Evolutionary conservation across 176 grass and related monocot genomes (phyloP).

Genomic region (Hsuehochloa calcarea): DNA sequence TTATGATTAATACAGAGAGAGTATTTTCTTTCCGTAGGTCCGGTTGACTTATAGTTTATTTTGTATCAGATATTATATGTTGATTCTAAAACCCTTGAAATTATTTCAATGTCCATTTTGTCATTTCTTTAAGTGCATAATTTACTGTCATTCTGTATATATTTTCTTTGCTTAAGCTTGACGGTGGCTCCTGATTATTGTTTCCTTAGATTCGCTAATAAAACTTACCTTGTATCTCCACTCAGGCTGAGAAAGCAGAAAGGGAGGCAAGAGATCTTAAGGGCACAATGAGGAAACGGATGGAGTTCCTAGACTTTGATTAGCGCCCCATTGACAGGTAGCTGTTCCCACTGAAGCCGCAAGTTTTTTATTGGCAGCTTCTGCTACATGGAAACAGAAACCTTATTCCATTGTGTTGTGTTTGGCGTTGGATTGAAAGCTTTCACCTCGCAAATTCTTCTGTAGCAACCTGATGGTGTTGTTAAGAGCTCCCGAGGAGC

Average conservation of each 20-base stretch:
- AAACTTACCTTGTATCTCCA: background rate
- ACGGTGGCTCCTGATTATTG: background rate
- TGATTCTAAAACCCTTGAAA: background rate
- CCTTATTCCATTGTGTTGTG: background rate
- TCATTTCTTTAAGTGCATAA: background rate
- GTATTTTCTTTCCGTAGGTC: background rate
- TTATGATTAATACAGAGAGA: background rate
- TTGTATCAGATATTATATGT: background rate
- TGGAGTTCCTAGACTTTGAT: conserved; percentile 93
- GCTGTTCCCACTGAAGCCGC: conserved; percentile 32
- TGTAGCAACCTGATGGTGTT: background rate
- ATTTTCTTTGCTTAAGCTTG: background rate
- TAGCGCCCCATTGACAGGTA: conserved; percentile 21
- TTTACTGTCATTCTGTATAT: background rate
- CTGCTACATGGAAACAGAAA: conserved; percentile 29
- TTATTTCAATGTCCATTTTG: background rate
- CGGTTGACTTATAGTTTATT: background rate
- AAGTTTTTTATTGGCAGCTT: conserved; percentile 46
- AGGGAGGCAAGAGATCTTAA: conserved; percentile 76
- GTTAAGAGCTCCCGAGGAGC: background rate
- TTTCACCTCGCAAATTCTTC: background rate
- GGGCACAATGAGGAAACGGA: conserved; percentile 88
- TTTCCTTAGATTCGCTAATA: background rate
- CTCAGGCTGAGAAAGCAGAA: conserved; percentile 86
- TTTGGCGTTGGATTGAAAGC: background rate